A percentile compares a stretch with the other conserved stretches of the same genome.
phyloP scores from a whole-genome alignment of 2,329 filamentous ascomycete genomes.

The Epichloe sp. region DNA sequence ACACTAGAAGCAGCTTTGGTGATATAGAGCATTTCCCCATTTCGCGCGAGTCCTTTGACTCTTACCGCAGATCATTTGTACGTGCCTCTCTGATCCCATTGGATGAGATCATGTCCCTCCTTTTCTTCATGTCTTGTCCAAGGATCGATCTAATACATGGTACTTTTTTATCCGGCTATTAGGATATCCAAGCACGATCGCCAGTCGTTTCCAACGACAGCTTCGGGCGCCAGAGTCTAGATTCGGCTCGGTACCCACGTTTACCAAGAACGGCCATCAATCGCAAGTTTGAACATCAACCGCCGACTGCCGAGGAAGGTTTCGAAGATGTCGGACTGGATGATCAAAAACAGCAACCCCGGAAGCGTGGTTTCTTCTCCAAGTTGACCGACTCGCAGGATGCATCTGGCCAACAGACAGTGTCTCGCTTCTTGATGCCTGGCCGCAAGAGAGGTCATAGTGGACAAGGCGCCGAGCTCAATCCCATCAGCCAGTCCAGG shows the following conservation, averaged over 20 bases:
- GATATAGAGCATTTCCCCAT: slow-evolving; percentile 93
- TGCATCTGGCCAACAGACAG: slow-evolving; percentile 23
- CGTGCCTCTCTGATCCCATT: slow-evolving; percentile 20
- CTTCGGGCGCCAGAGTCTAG: slow-evolving; percentile 64
- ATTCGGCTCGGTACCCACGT: slow-evolving; percentile 55
- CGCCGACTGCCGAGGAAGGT: slow-evolving; percentile 58
- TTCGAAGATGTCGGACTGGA: slow-evolving; percentile 92
- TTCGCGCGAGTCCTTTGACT: slow-evolving; percentile 92
- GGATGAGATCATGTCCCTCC: neutral
- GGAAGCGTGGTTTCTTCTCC: slow-evolving; percentile 62
- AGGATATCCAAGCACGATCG: slow-evolving; percentile 86
- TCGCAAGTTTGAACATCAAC: slow-evolving; percentile 43
- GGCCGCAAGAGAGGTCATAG: slow-evolving; percentile 55
- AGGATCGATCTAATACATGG: neutral
- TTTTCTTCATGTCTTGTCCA: neutral
- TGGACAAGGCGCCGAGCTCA: slow-evolving; percentile 58
- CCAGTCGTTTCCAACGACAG: slow-evolving; percentile 51
- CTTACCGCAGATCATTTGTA: slow-evolving; percentile 91
- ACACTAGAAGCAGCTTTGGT: slow-evolving; percentile 49
- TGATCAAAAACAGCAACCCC: slow-evolving; percentile 41
- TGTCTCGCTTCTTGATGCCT: slow-evolving; percentile 51
- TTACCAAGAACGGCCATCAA: slow-evolving; percentile 49
- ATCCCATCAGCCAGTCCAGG: slow-evolving; percentile 40
- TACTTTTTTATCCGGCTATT: slow-evolving; percentile 1
- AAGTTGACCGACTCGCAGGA: slow-evolving; percentile 51